Conservation (phyloP, 1,284 basidiomycete species). For the Ustilago lituana region DNA sequence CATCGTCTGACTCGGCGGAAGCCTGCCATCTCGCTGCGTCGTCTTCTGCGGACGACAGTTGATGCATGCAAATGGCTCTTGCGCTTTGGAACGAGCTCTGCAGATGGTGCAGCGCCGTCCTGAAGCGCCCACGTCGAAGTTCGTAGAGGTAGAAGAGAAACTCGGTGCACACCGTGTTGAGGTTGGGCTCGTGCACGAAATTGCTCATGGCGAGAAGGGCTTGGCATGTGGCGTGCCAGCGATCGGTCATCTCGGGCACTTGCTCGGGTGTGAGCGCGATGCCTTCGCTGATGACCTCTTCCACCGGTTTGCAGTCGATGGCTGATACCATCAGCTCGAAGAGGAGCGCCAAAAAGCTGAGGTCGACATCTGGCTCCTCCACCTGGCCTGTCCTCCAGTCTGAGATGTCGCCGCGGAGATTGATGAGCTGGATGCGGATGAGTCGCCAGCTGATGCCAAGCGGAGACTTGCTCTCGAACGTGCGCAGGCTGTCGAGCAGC, state of each 20-base stretch:
- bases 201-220: conserved; percentile 52
- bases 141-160: conserved; percentile 45
- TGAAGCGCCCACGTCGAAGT: conserved; percentile 25
- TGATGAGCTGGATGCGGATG: conserved; percentile 55
- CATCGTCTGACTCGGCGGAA: conserved; percentile 30
- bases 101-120: conserved; percentile 19
- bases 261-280: conserved; percentile 50
- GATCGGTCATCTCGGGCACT: conserved; percentile 49
- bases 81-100: conserved; percentile 36
- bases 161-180: conserved; percentile 53
- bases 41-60: conserved; percentile 40
- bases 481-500: conserved; percentile 55
- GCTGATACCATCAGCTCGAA: conserved; percentile 55
- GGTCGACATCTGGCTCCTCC: conserved; percentile 52
- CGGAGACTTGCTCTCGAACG: conserved; percentile 48
- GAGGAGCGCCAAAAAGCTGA: conserved; percentile 54
- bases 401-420: conserved; percentile 55
- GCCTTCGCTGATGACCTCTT: conserved; percentile 54
- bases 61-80: conserved; percentile 39
- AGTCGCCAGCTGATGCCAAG: conserved; percentile 60
- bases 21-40: conserved; percentile 41
- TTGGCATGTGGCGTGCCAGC: conserved; percentile 53
- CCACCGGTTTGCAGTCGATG: conserved; percentile 50
- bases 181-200: conserved; percentile 52
- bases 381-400: conserved; percentile 57